Percentiles rank a stretch among this genome's conserved stretches.
These are phyloP conservation scores for Solanum hybrid DNA, from an alignment of 305 asterid species.

Conservation along the genomic window DNA sequence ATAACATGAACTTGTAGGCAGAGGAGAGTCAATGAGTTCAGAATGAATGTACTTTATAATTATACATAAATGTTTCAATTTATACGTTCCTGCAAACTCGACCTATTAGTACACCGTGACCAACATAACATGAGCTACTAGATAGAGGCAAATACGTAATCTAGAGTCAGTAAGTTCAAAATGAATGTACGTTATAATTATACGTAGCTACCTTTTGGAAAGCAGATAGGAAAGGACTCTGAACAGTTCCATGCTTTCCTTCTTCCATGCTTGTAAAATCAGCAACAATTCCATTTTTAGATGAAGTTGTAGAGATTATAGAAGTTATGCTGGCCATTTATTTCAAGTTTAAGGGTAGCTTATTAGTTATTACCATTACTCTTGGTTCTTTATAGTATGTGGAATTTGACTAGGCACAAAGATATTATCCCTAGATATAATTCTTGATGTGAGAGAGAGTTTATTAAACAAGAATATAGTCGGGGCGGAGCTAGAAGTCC, in stretches of 20 bases:
- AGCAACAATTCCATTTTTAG: neutral
- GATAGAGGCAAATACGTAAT: neutral
- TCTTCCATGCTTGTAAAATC: conserved; percentile 11
- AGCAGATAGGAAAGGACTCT: neutral
- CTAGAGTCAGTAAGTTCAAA: neutral
- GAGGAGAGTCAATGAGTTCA: neutral
- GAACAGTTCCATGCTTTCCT: neutral
- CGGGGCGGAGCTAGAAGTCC: neutral
- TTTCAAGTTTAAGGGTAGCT: neutral
- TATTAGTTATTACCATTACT: neutral
- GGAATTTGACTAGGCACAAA: neutral
- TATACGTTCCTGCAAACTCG: neutral
- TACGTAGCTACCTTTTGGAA: conserved; percentile 14
- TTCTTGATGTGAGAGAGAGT: neutral
- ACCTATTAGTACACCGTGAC: neutral
- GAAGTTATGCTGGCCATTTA: conserved; percentile 3
- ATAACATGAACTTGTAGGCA: neutral
- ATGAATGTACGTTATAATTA: neutral
- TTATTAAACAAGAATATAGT: neutral
- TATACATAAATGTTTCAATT: neutral
- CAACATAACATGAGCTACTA: neutral
- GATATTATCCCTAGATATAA: neutral
- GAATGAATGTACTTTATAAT: neutral
- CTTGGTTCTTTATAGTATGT: neutral
- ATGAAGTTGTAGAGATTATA: neutral